Evolutionary conservation across 148 eudicot genomes (phyloP).

Genomic region (Nepenthes mirabilis): DNA sequence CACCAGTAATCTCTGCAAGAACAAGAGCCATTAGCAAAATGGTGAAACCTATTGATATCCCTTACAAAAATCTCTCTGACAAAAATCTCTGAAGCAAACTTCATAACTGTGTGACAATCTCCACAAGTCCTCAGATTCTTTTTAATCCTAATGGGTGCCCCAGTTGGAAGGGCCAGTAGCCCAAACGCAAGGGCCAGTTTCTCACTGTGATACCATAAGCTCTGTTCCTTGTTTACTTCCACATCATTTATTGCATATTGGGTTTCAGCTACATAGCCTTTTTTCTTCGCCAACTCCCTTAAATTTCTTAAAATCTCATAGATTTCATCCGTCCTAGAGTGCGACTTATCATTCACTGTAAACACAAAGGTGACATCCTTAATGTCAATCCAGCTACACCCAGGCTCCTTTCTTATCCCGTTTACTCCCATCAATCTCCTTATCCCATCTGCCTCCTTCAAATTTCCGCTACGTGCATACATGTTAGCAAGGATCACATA

Average conservation of each 20-base stretch:
- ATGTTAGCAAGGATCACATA: constrained; percentile 36
- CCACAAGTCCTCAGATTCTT: constrained; percentile 33
- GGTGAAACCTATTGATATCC: constrained; percentile 35
- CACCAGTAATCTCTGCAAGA: constrained; percentile 36
- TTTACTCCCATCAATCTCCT: constrained; percentile 32
- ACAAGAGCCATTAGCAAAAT: constrained; percentile 26
- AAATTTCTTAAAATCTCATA: constrained; percentile 24
- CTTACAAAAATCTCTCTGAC: constrained; percentile 34
- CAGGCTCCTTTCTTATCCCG: constrained; percentile 36
- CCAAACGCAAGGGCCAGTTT: constrained; percentile 41
- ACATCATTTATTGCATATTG: constrained; percentile 17
- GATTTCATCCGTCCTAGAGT: constrained; percentile 23
- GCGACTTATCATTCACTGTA: constrained; percentile 27
- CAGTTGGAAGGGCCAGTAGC: constrained; percentile 19
- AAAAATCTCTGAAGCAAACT: constrained; percentile 23
- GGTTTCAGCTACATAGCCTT: constrained; percentile 22
- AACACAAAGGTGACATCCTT: constrained; percentile 28
- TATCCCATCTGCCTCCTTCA: constrained; percentile 33
- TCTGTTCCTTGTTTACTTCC: constrained; percentile 23
- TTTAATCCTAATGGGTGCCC: constrained; percentile 26
- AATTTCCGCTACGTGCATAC: constrained; percentile 23
- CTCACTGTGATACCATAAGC: constrained; percentile 36
- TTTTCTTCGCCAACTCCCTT: constrained; percentile 25
- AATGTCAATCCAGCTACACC: constrained; percentile 54
- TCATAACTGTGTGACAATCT: constrained; percentile 35